Conservation (phyloP, 768 basidiomycete species). For the Pulveroboletus sp. region DNA sequence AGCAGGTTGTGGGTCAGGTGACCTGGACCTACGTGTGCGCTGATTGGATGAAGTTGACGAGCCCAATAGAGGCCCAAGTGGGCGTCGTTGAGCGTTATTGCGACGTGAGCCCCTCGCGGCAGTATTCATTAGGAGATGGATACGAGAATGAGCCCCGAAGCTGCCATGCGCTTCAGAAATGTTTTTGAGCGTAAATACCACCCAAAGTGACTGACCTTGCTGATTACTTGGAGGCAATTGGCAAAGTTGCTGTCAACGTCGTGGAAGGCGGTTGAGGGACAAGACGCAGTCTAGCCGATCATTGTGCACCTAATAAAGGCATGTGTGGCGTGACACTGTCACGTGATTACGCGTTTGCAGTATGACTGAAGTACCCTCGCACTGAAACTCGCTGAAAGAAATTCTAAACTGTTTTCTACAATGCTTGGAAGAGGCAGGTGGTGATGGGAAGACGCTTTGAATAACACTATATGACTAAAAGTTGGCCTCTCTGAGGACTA, state of each 20-base stretch:
- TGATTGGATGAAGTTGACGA: constrained; percentile 15
- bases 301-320: constrained; percentile 10
- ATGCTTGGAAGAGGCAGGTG: too few relatives aligned
- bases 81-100: constrained; percentile 23
- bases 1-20: constrained; percentile 26
- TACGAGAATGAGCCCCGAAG: background rate
- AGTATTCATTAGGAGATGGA: constrained; percentile 18
- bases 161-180: constrained; percentile 1
- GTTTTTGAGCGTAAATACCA: background rate
- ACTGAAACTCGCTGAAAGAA: too few relatives aligned
- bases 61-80: constrained; percentile 11
- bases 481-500: too few relatives aligned
- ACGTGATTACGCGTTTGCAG: constrained; percentile 10
- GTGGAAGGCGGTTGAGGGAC: constrained; percentile 7
- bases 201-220: constrained; percentile 4
- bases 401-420: too few relatives aligned
- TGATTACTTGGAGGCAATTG: background rate
- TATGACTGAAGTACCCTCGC: too few relatives aligned
- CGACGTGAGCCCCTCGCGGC: constrained; percentile 24
- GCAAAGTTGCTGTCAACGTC: background rate
- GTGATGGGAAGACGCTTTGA: too few relatives aligned
- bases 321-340: constrained; percentile 7
- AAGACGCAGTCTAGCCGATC: background rate
- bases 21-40: constrained; percentile 33
- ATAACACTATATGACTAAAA: too few relatives aligned